phyloP scores from a whole-genome alignment of 345 rosid genomes.

The Diplotaxis tenuifolia region DNA sequence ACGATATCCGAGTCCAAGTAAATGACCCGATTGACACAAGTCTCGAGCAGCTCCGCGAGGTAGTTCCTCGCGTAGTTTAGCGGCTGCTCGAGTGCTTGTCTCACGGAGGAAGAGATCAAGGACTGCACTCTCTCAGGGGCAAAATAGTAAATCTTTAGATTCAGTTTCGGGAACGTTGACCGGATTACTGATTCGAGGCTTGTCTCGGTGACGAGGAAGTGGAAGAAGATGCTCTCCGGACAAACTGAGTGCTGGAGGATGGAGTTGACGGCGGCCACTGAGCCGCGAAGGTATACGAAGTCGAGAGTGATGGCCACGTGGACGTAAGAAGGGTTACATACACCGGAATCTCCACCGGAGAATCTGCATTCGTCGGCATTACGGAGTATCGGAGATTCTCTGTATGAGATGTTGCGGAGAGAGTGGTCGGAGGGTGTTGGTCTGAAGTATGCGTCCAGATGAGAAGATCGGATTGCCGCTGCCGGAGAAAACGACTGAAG shows the following conservation, averaged over 20 bases:
- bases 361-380: constrained; percentile 54
- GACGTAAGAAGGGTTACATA: constrained; percentile 46
- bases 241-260: constrained; percentile 59
- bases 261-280: constrained; percentile 66
- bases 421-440: constrained; percentile 16
- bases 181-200: not conserved
- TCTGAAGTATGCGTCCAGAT: constrained; percentile 18
- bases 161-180: constrained; percentile 53
- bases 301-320: constrained; percentile 72
- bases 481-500: constrained; percentile 48
- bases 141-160: constrained; percentile 49
- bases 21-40: constrained; percentile 48
- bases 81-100: constrained; percentile 63
- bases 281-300: constrained; percentile 58
- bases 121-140: constrained; percentile 36
- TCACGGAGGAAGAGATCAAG: constrained; percentile 57
- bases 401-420: constrained; percentile 32
- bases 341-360: constrained; percentile 29
- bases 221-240: constrained; percentile 68
- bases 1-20: constrained; percentile 64
- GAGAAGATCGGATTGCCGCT: constrained; percentile 47
- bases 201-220: constrained; percentile 46
- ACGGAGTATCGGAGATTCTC: constrained; percentile 42
- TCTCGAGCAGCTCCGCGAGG: constrained; percentile 53
- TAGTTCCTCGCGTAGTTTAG: constrained; percentile 67